Conservation (phyloP, 2,329 filamentous ascomycete species). For the Xylaria sp. region DNA sequence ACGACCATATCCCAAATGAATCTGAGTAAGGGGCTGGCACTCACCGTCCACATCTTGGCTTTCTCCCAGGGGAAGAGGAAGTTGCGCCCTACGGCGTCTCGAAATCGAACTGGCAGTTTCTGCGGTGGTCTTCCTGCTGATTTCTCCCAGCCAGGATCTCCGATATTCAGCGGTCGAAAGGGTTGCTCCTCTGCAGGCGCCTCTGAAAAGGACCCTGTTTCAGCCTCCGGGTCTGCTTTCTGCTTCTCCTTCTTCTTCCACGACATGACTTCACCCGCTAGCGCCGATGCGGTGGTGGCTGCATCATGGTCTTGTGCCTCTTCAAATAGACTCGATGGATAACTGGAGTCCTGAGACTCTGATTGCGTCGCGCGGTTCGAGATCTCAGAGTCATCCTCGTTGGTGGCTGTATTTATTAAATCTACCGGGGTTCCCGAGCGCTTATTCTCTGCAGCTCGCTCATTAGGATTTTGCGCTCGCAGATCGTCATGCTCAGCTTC, state of each 20-base stretch:
- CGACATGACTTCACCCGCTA: constrained; percentile 12
- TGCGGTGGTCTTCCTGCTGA: constrained; percentile 42
- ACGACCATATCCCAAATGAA: background rate
- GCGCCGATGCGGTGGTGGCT: constrained; percentile 4
- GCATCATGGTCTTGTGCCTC: constrained; percentile 13
- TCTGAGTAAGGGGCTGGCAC: constrained; percentile 31
- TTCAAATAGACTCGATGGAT: constrained; percentile 26
- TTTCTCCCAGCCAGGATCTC: constrained; percentile 44
- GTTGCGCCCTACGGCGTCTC: constrained; percentile 72
- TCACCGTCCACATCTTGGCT: constrained; percentile 71
- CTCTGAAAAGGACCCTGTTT: constrained; percentile 17
- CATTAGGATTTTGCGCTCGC: constrained; percentile 6
- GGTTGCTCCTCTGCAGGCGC: constrained; percentile 15
- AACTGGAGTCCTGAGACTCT: constrained; percentile 22
- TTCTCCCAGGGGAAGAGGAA: constrained; percentile 74
- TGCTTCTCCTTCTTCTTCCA: constrained; percentile 38
- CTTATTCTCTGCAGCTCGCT: background rate
- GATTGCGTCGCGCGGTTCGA: constrained; percentile 6
- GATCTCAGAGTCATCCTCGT: constrained; percentile 7
- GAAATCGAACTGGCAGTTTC: constrained; percentile 69
- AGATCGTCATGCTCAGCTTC: background rate
- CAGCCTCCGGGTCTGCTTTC: constrained; percentile 31
- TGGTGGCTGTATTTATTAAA: constrained; percentile 3
- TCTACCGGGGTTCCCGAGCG: background rate
- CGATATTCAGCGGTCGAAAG: constrained; percentile 37